Base-by-base conservation (phyloP, 2,329 filamentous ascomycete genomes). In the Cladophialophora exuberans region DNA sequence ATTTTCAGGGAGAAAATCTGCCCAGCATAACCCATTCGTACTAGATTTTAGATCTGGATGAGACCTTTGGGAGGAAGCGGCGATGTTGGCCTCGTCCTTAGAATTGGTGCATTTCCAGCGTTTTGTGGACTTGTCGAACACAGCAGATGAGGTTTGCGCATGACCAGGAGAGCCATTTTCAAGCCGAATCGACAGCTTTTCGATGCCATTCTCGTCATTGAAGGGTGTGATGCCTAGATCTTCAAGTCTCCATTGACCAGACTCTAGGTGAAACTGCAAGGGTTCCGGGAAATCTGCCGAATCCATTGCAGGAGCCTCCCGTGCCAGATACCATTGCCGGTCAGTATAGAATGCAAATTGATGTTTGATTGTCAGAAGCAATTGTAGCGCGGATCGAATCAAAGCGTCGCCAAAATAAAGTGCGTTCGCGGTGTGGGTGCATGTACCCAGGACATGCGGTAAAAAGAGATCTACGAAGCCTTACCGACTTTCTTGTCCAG, bases 1-100 rank as follows among this genome's bases (percentile, higher is more conserved):
- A 3, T 68, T 65, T 18, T 45, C 26, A 7, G 57, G 67, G 61
- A 47, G 55, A 52, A 23, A 23, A 11, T 57, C 25, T 5, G 42
- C 56, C 61, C 59, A 63, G 33, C 41, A 43, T 28, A 44, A 20
- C 11, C 49, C 25, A 47, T 45, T 22, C 31, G 33, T 15, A 11
- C 17, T 15, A 30, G 7, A 10, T 26, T 20, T 48, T 42, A 35
- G 18, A 25, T 9, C 4, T 18, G 5, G 44, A 4, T 18, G 17
- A 17, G 30, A 18, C 18, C 10, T 15, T 1, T 25, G 30, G 13
- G 44, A n/a, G 6, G 26, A 13, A 18, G 22, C 31, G 18, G 44
- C 13, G n/a, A 9, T 23, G 7, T 36, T 18, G 6, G 6, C 7
- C 11, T 18, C 44, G 25, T 11, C 6, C 26, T 25, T 22, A 18